Evolutionary conservation across 1,284 basidiomycete species (phyloP), one percentile per base, ranked within the genome.

Genomic region (Prillingera fragicola): DNA sequence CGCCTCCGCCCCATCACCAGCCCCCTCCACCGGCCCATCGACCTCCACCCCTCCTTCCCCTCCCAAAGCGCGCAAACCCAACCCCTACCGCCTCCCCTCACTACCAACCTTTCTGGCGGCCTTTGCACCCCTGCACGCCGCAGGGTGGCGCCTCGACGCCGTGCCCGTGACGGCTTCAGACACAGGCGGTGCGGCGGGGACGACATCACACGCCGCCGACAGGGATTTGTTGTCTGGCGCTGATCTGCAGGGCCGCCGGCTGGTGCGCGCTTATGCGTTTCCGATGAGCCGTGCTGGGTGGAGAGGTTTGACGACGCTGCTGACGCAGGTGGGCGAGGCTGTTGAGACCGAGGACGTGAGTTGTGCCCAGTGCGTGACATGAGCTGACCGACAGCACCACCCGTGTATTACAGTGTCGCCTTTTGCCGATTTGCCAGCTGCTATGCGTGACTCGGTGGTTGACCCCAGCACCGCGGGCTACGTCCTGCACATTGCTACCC

Each of bases 21-120:
- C 32, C 7, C 21, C 24, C n/a, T 24, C 33, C 8, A 14, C 40
- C 7, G 25, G 33, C 8, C 14, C 35, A 21, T 8, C 35, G 17
- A 17, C 32, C 21, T n/a, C 26, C 18, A 22, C 36, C 38, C 6
- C 9, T 24, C 12, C 26, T 12, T 15, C 13, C 5, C 28, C 39
- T 10, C 31, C 12, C 21, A 28, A 25, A 13, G 31, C 53, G 1
- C 52, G 41, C 26, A 25, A 49, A 26, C 63, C 62, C 0, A 61
- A 57, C 1, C 65, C 65, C 1, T 69, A 69, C 41, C 62, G 64
- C 13, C 50, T 65, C 15, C 58, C 58, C 21, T 49, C 55, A 5
- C 40, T 50, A 12, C 22, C 42, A 19, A 46, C 51, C n/a, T 66
- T 66, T 48, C 46, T 56, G 6, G 48, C 48, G 2, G 24, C 52